Base-by-base conservation (phyloP, 805 yeast genomes). In the Yarrowia deformans region DNA sequence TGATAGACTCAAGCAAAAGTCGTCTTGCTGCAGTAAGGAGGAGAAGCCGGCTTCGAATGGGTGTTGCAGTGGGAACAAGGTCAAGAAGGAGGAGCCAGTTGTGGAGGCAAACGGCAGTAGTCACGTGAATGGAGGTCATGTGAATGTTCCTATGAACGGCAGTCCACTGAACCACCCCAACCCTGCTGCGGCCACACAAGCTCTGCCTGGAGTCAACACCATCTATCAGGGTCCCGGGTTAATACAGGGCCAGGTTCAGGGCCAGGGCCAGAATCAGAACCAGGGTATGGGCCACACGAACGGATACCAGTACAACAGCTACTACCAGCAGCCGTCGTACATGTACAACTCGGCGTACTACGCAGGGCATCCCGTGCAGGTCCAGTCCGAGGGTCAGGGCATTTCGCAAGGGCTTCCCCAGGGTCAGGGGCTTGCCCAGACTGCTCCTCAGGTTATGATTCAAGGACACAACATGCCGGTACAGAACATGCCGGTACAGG, bases 261-360 rank as follows among this genome's bases (percentile, higher is more conserved):
- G 55, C 7, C 55, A 50, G 37, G 37, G 37, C 6, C 37, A 34
- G 37, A 3, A 23, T 23, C 29, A 34, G 10, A 34, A 34, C 6
- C 8, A 7, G 37, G 37, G 37, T 34, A 7, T 8, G 37, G 29
- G 29, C 29, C 37, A 34, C 8, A 7, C 8, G 37, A 39, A 39
- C 39, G 45, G 35, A 9, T 39, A 54, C 60, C 43, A 52, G 12
- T 42, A 56, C 52, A 60, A 60, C 42, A 19, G 52, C 32, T 60
- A 60, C 29, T 60, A 60, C 43, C 66, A 60, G 42, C 32, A n/a
- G 40, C 66, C 52, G 32, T 43, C 64, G 46, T 60, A 60, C 52
- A 32, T 60, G 48, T 60, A 60, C 66, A 60, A 60, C 16, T 60
- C 66, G 50, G 32, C 66, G 9, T 60, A 60, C 16, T 60, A 60